Evolutionary conservation across 805 yeast genomes (phyloP), one percentile per base, ranked within the genome.

Genomic region (Candida coleopterorum): DNA sequence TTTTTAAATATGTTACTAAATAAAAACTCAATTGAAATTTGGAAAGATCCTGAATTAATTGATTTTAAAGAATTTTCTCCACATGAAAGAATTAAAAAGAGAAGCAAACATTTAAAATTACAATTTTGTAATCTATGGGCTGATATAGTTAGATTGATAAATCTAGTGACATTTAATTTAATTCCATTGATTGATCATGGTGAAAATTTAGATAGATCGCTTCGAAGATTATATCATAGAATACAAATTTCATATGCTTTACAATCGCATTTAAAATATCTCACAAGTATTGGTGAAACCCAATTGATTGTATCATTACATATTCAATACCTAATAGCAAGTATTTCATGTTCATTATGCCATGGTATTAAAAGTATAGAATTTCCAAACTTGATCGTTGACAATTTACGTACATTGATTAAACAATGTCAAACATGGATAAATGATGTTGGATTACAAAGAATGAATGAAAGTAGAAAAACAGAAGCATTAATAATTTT

Each of bases 11-110:
- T 42, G 11, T 36, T 61, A n/a, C 31, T 62, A 17, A 45, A 40
- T 8, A 44, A 42, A 7, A 48, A 41, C 11, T 39, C 34, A 6
- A 29, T 56, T 8, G 58, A 52, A 24, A 34, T 64, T 2, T 65
- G 70, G 70, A 52, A 52, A 24, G 60, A 62, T 37, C 72, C 72
- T 0, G 44, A 52, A 6, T 45, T 42, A 14, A 48, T 65, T 1
- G 29, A 23, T 2, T 44, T 58, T 29, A 35, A 38, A 16, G 25
- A 10, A 15, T 16, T 10, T 3, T 7, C 20, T 4, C 12, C 32
- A 18, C 22, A 29, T 8, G 52, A 40, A 6, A 35, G 45, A 12
- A 25, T 25, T 6, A 49, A 41, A 6, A 32, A 50, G 1, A 45
- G 42, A 14, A 46, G 43, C 29, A 50, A 49, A 25, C 38, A 47